Conservation (phyloP, 768 basidiomycete genomes). For the Pleurotus giganteus region DNA sequence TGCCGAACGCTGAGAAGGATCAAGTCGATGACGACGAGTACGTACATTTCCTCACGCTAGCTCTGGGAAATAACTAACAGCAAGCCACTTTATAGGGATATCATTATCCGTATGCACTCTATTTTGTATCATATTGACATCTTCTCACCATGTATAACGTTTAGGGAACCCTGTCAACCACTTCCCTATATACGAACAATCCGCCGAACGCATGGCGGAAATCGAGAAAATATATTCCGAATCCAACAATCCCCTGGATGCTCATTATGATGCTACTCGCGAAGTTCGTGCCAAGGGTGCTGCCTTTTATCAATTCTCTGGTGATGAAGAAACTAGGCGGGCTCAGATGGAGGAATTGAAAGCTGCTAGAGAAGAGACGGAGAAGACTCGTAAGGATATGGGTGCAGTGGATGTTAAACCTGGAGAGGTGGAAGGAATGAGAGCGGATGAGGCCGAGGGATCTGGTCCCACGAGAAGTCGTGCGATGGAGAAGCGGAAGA, state of each 20-base stretch:
- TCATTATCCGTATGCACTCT: slow-evolving; percentile 49
- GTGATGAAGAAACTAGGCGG: slow-evolving; percentile 74
- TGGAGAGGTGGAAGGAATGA: slow-evolving; percentile 81
- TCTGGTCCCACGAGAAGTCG: slow-evolving; percentile 38
- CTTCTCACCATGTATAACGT: slow-evolving; percentile 3
- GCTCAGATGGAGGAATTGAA: slow-evolving; percentile 84
- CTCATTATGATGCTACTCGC: slow-evolving; percentile 78
- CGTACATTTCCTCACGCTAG: slow-evolving; percentile 20
- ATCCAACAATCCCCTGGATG: slow-evolving; percentile 64
- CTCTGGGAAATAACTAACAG: slow-evolving; percentile 9
- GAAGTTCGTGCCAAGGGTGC: slow-evolving; percentile 91
- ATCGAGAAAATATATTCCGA: slow-evolving; percentile 72
- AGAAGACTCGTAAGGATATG: slow-evolving; percentile 51
- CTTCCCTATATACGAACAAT: slow-evolving; percentile 87
- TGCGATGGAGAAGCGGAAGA: slow-evolving; percentile 71
- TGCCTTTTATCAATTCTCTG: slow-evolving; percentile 89
- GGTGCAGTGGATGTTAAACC: slow-evolving; percentile 61
- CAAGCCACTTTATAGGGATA: slow-evolving; percentile 39
- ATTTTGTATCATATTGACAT: neutral
- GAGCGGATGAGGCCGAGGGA: slow-evolving; percentile 28
- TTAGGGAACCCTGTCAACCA: slow-evolving; percentile 79
- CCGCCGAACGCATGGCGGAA: slow-evolving; percentile 73
- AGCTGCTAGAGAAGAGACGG: slow-evolving; percentile 67
- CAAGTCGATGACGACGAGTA: slow-evolving; percentile 58
- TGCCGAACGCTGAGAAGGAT: slow-evolving; percentile 43